phyloP scores from a whole-genome alignment of 331 rosid species.

The Phaseolus coccineus region DNA sequence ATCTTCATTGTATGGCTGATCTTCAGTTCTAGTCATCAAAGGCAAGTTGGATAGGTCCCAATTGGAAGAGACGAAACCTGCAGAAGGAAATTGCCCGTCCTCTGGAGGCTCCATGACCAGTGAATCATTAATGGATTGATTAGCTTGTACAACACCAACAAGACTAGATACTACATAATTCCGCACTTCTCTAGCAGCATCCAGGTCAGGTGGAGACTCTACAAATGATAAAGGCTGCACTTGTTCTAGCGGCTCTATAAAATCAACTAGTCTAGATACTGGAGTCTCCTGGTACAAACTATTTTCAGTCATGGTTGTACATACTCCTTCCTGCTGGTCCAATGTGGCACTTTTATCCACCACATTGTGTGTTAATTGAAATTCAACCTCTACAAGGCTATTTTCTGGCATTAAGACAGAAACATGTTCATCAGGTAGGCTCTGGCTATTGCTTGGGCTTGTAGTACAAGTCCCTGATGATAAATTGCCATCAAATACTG shows the following conservation, averaged over 20 bases:
- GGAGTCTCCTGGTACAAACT: constrained; percentile 48
- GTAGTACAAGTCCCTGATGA: constrained; percentile 21
- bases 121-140: constrained; percentile 47
- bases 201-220: constrained; percentile 21
- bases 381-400: constrained; percentile 46
- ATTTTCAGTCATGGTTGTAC: constrained; percentile 41
- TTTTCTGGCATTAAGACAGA: constrained; percentile 37
- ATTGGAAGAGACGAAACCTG: constrained; percentile 42
- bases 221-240: constrained; percentile 35
- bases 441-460: constrained; percentile 22
- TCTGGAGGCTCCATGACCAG: constrained; percentile 44
- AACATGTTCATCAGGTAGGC: constrained; percentile 35
- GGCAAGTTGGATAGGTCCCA: constrained; percentile 42
- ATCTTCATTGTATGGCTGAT: constrained; percentile 44
- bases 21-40: constrained; percentile 48
- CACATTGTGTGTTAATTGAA: constrained; percentile 26
- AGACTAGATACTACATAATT: constrained; percentile 41
- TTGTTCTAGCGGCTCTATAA: constrained; percentile 32
- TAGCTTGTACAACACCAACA: constrained; percentile 37
- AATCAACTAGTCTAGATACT: constrained; percentile 32
- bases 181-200: constrained; percentile 44
- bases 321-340: constrained; percentile 52
- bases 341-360: constrained; percentile 40
- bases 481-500: constrained; percentile 41
- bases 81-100: constrained; percentile 40